Evolutionary conservation across 495 filamentous ascomycete genomes (phyloP), one percentile per base, ranked within the genome.

Genomic region (Penicillium simplicissimum): DNA sequence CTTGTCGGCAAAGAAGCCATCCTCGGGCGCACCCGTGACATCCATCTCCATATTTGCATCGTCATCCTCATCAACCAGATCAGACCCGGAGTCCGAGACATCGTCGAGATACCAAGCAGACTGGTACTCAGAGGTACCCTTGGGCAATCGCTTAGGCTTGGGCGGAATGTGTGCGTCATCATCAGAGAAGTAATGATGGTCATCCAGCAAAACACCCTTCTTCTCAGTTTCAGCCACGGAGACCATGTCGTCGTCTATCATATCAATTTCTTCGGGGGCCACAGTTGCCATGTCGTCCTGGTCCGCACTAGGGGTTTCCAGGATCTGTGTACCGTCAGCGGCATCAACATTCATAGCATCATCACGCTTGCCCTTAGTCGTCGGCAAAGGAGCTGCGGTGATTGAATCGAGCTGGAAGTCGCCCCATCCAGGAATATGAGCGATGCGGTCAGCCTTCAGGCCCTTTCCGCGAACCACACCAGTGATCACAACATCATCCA

Each of bases 101-200:
- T 96, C 91, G 15, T 87, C 90, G 37, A 98, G 74, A 67, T 87
- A 96, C 95, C 95, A 98, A 8, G 94, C 92, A 9, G 92, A 82
- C 74, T 98, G 95, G 69, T 98, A 98, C 31, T 87, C 82, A 7
- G 95, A 98, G 23, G 95, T 98, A 54, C 95, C 95, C 71, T 87
- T 90, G 0, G 95, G 95, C 21, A 98, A 72, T 64, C 84, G 85
- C 76, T 89, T 96, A 4, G 91, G 90, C 45, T 73, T 70, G 13
- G 78, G 62, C 3, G 86, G 84, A 34, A 84, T 77, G 60, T 84
- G 78, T n/a, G 84, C 78, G 23, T 96, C 90, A 17, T 96, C 92
- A 53, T 98, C 95, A 4, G 92, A 94, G 70, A 97, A 98, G 76
- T 98, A 98, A 70, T 97, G 95, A 74, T 98, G 94, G 62, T 96